Percentiles rank a stretch among this genome's conserved stretches.
Evolutionary conservation across 2,329 filamentous ascomycete genomes (phyloP).

Genomic region (Aspergillus thermomutatus): DNA sequence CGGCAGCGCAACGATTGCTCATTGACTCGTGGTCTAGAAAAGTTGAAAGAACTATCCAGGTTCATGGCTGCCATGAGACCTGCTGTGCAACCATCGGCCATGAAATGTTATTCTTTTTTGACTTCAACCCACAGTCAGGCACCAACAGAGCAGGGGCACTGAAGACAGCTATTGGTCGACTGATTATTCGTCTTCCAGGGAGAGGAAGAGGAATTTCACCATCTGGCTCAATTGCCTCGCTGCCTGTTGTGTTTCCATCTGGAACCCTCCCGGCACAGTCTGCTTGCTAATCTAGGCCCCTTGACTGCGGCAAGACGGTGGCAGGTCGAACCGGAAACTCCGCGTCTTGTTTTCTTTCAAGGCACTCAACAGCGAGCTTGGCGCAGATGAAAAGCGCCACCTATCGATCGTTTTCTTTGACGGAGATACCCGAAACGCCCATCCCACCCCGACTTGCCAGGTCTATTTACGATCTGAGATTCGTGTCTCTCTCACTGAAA

Average conservation of each 20-base stretch:
- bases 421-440: neutral
- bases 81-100: conserved; percentile 5
- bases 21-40: neutral
- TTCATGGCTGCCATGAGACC: neutral
- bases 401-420: conserved; percentile 6
- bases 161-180: conserved; percentile 5
- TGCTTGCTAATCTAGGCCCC: neutral
- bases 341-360: conserved; percentile 8
- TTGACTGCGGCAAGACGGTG: conserved; percentile 2
- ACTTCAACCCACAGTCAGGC: neutral
- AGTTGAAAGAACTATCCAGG: neutral
- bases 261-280: neutral
- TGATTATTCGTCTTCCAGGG: neutral
- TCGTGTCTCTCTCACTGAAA: neutral
- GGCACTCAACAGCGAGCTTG: conserved; percentile 9
- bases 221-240: neutral
- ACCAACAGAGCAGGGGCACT: conserved; percentile 6
- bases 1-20: neutral
- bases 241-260: neutral
- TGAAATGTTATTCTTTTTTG: neutral
- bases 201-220: neutral
- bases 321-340: conserved; percentile 4
- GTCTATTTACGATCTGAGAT: neutral
- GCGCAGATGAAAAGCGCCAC: conserved; percentile 8
- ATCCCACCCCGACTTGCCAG: conserved; percentile 1